Percentiles rank a stretch among this genome's conserved stretches.
phyloP scores from a whole-genome alignment of 306 rosid genomes.

The Cucumis cinereus region DNA sequence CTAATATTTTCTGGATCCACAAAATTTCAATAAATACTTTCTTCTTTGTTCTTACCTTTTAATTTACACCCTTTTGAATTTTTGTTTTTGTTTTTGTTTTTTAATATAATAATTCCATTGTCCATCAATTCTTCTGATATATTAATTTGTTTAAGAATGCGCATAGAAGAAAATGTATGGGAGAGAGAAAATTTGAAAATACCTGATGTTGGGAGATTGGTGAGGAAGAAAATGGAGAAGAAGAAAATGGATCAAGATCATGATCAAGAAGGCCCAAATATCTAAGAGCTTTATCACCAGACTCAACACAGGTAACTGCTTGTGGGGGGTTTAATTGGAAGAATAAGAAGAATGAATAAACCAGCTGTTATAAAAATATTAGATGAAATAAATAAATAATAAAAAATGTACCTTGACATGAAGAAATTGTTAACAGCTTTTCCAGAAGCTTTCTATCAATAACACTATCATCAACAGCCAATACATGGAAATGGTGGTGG shows the following conservation, averaged over 20 bases:
- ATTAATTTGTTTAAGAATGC: background rate
- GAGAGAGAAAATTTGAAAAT: background rate
- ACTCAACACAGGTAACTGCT: conserved; percentile 83
- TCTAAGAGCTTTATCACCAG: conserved; percentile 89
- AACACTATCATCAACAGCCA: conserved; percentile 84
- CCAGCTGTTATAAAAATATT: no score
- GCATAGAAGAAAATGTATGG: background rate
- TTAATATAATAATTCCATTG: background rate
- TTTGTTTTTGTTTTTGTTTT: no score
- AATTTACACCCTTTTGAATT: no score
- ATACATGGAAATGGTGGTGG: conserved; percentile 66
- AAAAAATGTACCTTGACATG: conserved; percentile 43
- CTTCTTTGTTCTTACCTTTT: background rate
- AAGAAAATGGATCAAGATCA: conserved; percentile 15
- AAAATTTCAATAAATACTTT: background rate
- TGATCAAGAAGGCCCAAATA: conserved; percentile 52
- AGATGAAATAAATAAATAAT: no score
- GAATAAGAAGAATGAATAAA: no score
- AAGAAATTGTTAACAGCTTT: conserved; percentile 67
- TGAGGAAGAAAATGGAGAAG: conserved; percentile 22
- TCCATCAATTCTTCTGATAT: background rate
- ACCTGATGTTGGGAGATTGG: conserved; percentile 28
- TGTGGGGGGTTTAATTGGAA: background rate
- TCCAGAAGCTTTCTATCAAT: conserved; percentile 71
- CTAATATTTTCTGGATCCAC: background rate